These are phyloP conservation scores for Rhizophagus prolifer DNA, from an alignment of 192 early-diverging fungal genomes.

Conservation along the genomic window DNA sequence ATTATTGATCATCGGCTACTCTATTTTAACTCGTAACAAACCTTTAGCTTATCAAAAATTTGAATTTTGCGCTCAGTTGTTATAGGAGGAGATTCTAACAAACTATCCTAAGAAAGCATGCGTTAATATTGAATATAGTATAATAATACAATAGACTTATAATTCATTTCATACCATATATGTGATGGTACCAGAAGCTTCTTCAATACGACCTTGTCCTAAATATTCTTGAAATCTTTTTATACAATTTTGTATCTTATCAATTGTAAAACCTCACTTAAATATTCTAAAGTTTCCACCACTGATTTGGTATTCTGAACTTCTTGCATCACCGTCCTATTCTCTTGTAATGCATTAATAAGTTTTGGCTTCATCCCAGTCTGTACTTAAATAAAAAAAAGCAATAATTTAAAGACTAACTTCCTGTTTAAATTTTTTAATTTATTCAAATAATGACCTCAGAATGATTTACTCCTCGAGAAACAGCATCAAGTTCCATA, in stretches of 20 bases:
- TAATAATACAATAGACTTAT: background rate
- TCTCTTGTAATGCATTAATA: constrained; percentile 8
- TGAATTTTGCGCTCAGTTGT: constrained; percentile 15
- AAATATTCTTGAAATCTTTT: constrained; percentile 25
- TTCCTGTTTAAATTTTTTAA: background rate
- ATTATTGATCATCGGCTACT: background rate
- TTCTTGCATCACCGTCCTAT: constrained; percentile 13
- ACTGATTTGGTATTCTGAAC: constrained; percentile 5
- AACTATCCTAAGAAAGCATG: constrained; percentile 12
- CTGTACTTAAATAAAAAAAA: background rate
- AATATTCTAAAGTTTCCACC: constrained; percentile 20
- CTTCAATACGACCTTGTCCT: constrained; percentile 17
- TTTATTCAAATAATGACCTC: constrained; percentile 13
- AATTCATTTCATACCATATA: constrained; percentile 8
- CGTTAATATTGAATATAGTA: background rate
- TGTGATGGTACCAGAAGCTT: constrained; percentile 21
- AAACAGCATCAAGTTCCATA: constrained; percentile 10
- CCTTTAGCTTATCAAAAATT: constrained; percentile 31
- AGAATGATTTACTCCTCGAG: constrained; percentile 11
- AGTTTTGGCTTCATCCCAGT: constrained; percentile 19
- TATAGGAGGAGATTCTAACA: constrained; percentile 21
- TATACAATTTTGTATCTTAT: constrained; percentile 15
- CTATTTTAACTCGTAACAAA: background rate
- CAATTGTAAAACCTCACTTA: constrained; percentile 9
- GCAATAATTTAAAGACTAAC: background rate